Percentiles rank a stretch among this genome's conserved stretches.
These are phyloP conservation scores for Halocafeteria seosinensis DNA, from an alignment of 108 stramenopile genomes.

Conservation along the genomic window DNA sequence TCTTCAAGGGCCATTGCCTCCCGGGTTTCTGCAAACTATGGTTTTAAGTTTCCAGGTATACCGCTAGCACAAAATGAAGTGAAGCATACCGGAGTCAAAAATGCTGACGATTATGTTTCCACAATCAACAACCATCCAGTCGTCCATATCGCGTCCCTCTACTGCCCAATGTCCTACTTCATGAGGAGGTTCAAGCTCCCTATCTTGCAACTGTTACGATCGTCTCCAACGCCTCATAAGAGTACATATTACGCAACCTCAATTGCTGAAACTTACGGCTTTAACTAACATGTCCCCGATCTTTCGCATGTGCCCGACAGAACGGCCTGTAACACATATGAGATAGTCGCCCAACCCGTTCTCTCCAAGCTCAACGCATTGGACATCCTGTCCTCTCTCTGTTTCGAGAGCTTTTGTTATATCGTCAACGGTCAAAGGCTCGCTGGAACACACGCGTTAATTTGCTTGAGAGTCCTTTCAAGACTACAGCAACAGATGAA, in stretches of 20 bases:
- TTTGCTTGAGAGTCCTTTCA: no score
- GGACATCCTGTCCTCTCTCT: background rate
- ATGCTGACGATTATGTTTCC: background rate
- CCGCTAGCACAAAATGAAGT: no score
- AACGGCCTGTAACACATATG: background rate
- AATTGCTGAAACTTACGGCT: no score
- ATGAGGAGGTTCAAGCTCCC: background rate
- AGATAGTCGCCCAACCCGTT: background rate
- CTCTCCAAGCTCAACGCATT: background rate
- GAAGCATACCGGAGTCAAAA: no score
- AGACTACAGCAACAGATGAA: no score
- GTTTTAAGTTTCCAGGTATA: no score
- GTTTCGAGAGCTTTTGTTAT: background rate
- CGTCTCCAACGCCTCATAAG: no score
- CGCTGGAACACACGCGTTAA: no score
- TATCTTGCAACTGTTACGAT: no score
- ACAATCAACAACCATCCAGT: background rate
- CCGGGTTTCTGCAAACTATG: no score
- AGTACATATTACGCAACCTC: no score
- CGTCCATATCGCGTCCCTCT: background rate
- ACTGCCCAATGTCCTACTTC: background rate
- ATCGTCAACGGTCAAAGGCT: background rate
- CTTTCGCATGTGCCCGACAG: background rate
- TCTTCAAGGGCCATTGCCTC: background rate
- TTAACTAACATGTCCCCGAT: background rate